These are phyloP conservation scores for Ophiostoma fasciatum DNA, from an alignment of 2,329 filamentous ascomycete genomes.

Conservation along the genomic window DNA sequence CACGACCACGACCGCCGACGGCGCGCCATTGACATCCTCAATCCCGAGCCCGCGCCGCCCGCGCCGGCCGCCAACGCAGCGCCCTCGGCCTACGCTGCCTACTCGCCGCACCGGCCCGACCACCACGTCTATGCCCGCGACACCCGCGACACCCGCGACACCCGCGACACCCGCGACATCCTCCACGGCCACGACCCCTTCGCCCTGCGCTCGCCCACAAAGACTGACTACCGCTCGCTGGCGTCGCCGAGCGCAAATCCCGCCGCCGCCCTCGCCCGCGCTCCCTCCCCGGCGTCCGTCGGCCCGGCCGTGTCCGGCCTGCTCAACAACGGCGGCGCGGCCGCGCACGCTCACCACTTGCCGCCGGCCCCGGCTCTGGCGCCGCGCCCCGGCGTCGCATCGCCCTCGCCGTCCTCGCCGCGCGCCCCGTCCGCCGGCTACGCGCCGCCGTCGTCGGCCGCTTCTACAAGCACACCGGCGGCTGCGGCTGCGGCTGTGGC, in stretches of 20 bases:
- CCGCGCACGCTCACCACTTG: constrained; percentile 8
- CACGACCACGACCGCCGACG: constrained; percentile 21
- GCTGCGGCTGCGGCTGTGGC: not conserved
- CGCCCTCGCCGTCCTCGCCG: constrained; percentile 3
- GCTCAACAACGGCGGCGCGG: constrained; percentile 15
- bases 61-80: not conserved
- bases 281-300: constrained; percentile 17
- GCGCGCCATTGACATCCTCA: constrained; percentile 32
- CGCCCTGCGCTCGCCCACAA: constrained; percentile 34
- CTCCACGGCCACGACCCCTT: constrained; percentile 24
- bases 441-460: not conserved
- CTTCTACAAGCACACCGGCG: too few species aligned
- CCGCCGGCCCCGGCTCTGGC: constrained; percentile 7
- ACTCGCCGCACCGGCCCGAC: constrained; percentile 5
- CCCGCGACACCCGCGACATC: not conserved
- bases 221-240: constrained; percentile 22
- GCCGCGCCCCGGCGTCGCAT: too few species aligned
- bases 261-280: constrained; percentile 3
- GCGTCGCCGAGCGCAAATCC: not conserved
- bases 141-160: not conserved
- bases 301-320: constrained; percentile 5
- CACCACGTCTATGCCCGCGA: constrained; percentile 7
- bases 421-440: constrained; percentile 10
- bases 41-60: constrained; percentile 12
- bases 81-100: too few species aligned